A percentile compares a stretch with the other conserved stretches of the same genome.
phyloP scores from a whole-genome alignment of 1,139 yeast species.

The Candida labiduridarum region DNA sequence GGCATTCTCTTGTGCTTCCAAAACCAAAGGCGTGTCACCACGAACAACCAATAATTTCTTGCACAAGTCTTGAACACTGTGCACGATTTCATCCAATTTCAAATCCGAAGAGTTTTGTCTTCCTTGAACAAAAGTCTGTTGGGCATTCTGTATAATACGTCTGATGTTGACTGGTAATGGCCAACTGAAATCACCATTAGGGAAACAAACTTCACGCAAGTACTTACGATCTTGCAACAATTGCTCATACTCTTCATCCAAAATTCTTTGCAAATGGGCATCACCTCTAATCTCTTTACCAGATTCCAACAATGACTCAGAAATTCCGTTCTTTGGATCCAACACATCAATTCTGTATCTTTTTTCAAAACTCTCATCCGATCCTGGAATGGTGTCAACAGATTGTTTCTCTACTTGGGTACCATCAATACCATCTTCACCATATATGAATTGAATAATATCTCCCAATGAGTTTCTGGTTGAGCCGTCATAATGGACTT shows the following conservation, averaged over 20 bases:
- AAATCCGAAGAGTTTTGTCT: slow-evolving; percentile 89
- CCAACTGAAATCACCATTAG: slow-evolving; percentile 95
- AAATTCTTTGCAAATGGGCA: slow-evolving; percentile 71
- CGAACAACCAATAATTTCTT: slow-evolving; percentile 74
- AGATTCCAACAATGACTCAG: slow-evolving; percentile 77
- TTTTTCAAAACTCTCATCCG: slow-evolving; percentile 78
- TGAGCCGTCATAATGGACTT: slow-evolving; percentile 99
- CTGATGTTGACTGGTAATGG: slow-evolving; percentile 97
- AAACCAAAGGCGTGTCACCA: slow-evolving; percentile 71
- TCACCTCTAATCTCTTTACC: slow-evolving; percentile 94
- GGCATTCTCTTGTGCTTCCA: slow-evolving; percentile 93
- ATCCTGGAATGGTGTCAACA: slow-evolving; percentile 95
- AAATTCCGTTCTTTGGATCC: slow-evolving; percentile 63
- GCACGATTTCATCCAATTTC: slow-evolving; percentile 77
- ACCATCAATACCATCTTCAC: slow-evolving; percentile 99
- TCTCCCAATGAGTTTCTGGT: slow-evolving; percentile 97
- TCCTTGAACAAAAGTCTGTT: slow-evolving; percentile 94
- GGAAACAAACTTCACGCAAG: slow-evolving; percentile 78
- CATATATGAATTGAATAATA: slow-evolving; percentile 92
- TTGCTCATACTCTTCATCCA: slow-evolving; percentile 86
- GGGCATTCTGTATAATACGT: slow-evolving; percentile 96
- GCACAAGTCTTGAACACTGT: slow-evolving; percentile 71
- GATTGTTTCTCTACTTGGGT: slow-evolving; percentile 97
- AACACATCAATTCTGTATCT: slow-evolving; percentile 88
- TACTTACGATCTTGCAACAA: slow-evolving; percentile 74